Conservation (phyloP, 2,329 filamentous ascomycete genomes). For the Chaetomium olivaceum region DNA sequence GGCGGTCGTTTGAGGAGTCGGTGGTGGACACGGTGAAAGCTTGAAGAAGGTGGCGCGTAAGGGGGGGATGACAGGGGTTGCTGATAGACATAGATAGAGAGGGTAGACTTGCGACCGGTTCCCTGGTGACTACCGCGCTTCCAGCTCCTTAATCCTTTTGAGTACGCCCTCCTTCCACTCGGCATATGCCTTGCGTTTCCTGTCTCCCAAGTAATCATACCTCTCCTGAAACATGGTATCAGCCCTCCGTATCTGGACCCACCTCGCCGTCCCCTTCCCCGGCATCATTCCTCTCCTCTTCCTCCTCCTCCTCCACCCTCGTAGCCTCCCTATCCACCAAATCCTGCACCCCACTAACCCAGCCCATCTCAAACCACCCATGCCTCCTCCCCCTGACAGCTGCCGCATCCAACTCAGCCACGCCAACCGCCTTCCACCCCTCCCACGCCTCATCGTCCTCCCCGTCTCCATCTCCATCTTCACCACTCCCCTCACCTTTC, state of each 20-base stretch:
- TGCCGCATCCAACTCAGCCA: slow-evolving; percentile 62
- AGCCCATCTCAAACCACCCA: slow-evolving; percentile 62
- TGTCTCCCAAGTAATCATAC: slow-evolving; percentile 69
- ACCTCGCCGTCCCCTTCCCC: slow-evolving; percentile 40
- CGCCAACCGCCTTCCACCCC: slow-evolving; percentile 52
- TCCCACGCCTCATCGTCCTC: slow-evolving; percentile 57
- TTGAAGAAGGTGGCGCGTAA: slow-evolving; percentile 51
- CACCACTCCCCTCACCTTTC: slow-evolving; percentile 49
- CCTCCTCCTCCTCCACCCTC: slow-evolving; percentile 28
- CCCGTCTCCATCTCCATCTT: slow-evolving; percentile 37
- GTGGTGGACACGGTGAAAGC: slow-evolving; percentile 65
- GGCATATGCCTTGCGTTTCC: slow-evolving; percentile 60
- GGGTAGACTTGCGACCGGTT: too few relatives aligned
- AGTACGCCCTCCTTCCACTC: slow-evolving; percentile 65
- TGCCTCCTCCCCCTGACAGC: slow-evolving; percentile 58
- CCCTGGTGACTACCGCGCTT: slow-evolving; percentile 12
- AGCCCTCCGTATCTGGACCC: slow-evolving; percentile 49
- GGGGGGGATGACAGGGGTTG: neutral
- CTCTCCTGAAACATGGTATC: slow-evolving; percentile 76
- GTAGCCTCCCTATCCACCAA: slow-evolving; percentile 43
- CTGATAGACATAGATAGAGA: neutral
- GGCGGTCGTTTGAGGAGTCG: slow-evolving; percentile 61
- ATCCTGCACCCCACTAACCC: slow-evolving; percentile 62
- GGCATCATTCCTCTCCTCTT: slow-evolving; percentile 39
- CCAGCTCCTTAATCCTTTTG: slow-evolving; percentile 47